Evolutionary conservation across 768 basidiomycete genomes (phyloP).

Genomic region (Leccinum obscurum): DNA sequence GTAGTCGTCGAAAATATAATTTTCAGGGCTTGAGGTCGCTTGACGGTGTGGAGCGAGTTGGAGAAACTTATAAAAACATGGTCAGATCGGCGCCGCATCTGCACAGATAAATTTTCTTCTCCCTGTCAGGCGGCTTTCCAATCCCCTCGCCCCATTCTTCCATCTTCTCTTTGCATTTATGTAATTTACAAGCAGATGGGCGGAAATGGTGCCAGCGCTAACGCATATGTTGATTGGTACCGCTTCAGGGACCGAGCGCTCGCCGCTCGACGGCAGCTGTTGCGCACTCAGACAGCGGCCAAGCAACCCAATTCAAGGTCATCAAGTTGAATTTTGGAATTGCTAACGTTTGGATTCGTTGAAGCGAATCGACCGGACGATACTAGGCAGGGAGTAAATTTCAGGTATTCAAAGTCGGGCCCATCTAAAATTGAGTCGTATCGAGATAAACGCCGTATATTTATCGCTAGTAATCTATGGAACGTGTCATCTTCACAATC

Average conservation of each 20-base stretch:
- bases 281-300: background rate
- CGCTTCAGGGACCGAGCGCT: background rate
- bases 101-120: slow-evolving; percentile 2
- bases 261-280: background rate
- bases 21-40: slow-evolving; percentile 61
- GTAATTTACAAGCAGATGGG: background rate
- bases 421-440: background rate
- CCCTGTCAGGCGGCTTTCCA: background rate
- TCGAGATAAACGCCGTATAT: background rate
- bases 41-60: slow-evolving; percentile 58
- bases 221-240: background rate
- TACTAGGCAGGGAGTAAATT: background rate
- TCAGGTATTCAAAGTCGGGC: background rate
- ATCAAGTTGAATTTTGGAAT: background rate
- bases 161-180: background rate
- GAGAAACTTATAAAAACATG: slow-evolving; percentile 55
- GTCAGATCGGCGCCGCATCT: slow-evolving; percentile 31
- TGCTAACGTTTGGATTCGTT: background rate
- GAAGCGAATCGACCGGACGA: background rate
- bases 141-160: background rate
- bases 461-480: background rate
- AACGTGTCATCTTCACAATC: background rate
- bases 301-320: background rate
- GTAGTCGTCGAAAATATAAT: slow-evolving; percentile 53
- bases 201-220: slow-evolving; percentile 1